Evolutionary conservation across 2,329 filamentous ascomycete species (phyloP).

Genomic region (Colletotrichum eremochloae): DNA sequence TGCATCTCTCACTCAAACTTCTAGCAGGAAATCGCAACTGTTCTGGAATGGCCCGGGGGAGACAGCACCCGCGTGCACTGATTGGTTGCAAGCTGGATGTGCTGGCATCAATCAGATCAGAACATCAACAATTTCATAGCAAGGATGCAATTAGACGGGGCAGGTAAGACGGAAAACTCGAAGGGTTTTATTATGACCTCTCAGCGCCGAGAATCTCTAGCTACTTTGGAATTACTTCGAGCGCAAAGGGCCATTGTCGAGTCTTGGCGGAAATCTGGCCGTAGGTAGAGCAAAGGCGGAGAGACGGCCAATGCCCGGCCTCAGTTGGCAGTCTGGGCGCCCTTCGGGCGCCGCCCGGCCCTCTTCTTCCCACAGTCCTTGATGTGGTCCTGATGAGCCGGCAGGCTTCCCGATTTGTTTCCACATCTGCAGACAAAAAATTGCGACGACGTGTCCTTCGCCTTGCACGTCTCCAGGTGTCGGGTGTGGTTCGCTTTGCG

Average conservation of each 20-base stretch:
- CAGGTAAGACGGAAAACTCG: too few relatives aligned
- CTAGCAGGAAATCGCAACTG: too few relatives aligned
- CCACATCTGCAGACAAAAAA: conserved; percentile 4
- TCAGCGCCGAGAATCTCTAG: background rate
- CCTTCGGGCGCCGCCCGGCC: conserved; percentile 2
- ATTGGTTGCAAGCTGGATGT: too few relatives aligned
- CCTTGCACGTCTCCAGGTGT: background rate
- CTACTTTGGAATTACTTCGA: too few relatives aligned
- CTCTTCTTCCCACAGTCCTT: background rate
- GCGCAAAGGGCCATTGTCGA: background rate
- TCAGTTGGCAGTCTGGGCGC: too few relatives aligned
- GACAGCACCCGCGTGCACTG: background rate
- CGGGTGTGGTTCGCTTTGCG: background rate
- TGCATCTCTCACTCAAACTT: too few relatives aligned
- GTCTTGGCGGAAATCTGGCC: too few relatives aligned
- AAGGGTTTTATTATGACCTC: background rate
- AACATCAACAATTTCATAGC: background rate
- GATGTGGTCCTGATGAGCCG: background rate
- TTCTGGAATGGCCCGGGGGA: background rate
- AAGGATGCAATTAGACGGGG: background rate
- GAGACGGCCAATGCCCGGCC: background rate
- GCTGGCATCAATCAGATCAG: background rate
- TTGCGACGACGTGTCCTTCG: too few relatives aligned
- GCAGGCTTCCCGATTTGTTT: background rate
- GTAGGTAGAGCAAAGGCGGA: too few relatives aligned